These are phyloP conservation scores for Geranium brycei DNA, from an alignment of 345 rosid species.

Conservation along the genomic window DNA sequence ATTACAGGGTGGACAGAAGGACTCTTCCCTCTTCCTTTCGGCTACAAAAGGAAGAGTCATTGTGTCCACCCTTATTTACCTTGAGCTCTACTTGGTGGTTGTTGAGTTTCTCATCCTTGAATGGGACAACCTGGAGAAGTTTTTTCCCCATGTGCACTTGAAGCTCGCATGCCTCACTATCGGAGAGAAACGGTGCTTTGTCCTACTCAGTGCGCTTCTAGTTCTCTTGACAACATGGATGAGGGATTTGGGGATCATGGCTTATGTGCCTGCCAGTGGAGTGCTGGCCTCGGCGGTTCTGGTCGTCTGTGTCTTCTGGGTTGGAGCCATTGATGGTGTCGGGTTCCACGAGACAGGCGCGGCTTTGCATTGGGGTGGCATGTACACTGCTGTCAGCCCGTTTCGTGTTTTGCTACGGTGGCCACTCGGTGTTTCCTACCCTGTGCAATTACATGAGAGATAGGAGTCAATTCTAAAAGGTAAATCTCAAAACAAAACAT, in stretches of 20 bases:
- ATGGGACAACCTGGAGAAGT: conserved; percentile 14
- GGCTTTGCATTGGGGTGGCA: conserved; percentile 29
- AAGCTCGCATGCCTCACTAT: conserved; percentile 22
- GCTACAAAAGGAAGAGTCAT: conserved; percentile 11
- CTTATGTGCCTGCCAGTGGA: conserved; percentile 54
- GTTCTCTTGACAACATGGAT: conserved; percentile 62
- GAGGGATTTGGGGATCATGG: conserved; percentile 40
- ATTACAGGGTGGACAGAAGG: too few relatives aligned
- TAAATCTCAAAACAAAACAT: neutral
- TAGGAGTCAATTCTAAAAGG: conserved; percentile 49
- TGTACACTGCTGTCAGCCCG: conserved; percentile 46
- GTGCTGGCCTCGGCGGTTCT: conserved; percentile 43
- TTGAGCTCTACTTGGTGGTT: conserved; percentile 10
- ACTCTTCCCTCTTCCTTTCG: too few relatives aligned
- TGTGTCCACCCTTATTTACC: conserved; percentile 4
- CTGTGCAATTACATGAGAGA: conserved; percentile 60
- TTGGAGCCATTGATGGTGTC: conserved; percentile 39
- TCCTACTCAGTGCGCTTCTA: conserved; percentile 33
- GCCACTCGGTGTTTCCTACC: conserved; percentile 58
- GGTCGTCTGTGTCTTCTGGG: conserved; percentile 40
- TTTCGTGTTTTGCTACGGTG: conserved; percentile 48
- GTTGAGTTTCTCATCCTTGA: conserved; percentile 12
- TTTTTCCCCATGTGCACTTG: conserved; percentile 18
- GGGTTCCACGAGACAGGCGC: conserved; percentile 37
- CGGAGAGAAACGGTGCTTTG: conserved; percentile 41